Base-by-base conservation (phyloP, 495 filamentous ascomycete genomes). In the Hyaloscypha variabilis region DNA sequence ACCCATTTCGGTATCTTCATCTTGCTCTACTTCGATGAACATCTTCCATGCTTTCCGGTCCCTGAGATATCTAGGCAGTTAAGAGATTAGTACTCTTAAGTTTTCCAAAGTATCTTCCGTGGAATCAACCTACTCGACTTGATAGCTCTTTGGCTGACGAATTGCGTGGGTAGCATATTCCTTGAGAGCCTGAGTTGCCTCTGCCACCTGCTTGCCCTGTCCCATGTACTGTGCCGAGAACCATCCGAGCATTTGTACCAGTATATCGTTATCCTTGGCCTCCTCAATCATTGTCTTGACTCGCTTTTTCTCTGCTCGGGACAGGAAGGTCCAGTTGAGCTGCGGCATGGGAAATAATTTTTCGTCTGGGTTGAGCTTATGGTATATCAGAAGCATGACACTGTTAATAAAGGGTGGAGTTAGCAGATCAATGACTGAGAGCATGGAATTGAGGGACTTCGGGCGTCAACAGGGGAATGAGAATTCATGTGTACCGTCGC, bases 81-180 rank as follows among this genome's bases (percentile, higher is more conserved):
- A 54, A 54, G 17, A 6, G 17, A 5, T 28, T 24, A 54, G 21
- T 25, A 14, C n/a, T 51, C 49, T 0, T n/a, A n/a, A n/a, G n/a
- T n/a, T n/a, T n/a, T n/a, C n/a, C n/a, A n/a, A n/a, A n/a, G n/a
- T n/a, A n/a, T n/a, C n/a, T n/a, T n/a, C n/a, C n/a, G n/a, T n/a
- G n/a, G n/a, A n/a, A n/a, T 54, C n/a, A 6, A 25, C 51, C 11
- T 54, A 54, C 51, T 54, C 51, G 51, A 54, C 51, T 28, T 28
- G 21, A 23, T 54, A 54, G 8, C 8, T 24, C 51, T 11, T 25
- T 6, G 51, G 51, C 6, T 25, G 21, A 23, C 51, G 51, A 25
- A 54, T 23, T 13, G 11, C 21, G 3, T 28, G 8, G 25, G 21
- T 54, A 23, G 17, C 51, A 28, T 28, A 5, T 10, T 54, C 17